phyloP scores from a whole-genome alignment of 148 eudicot species.

The Salicornia ramosissima region DNA sequence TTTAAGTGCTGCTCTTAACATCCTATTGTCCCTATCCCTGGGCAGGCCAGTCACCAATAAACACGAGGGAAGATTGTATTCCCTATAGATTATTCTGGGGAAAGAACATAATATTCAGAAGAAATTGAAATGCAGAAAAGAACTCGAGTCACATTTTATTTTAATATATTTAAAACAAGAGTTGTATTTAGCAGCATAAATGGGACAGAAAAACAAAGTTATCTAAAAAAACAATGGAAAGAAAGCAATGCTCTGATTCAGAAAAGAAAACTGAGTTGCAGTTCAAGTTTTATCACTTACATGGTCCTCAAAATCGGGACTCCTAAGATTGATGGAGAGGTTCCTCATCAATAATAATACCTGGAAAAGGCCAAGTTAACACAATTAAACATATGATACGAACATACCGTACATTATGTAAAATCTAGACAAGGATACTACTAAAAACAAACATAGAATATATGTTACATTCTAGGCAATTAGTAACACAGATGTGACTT shows the following conservation, averaged over 20 bases:
- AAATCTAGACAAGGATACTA: background rate
- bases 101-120: conserved; percentile 4
- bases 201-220: conserved; percentile 9
- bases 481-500: background rate
- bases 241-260: background rate
- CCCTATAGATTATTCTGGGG: background rate
- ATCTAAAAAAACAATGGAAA: background rate
- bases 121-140: background rate
- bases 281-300: conserved; percentile 44
- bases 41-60: conserved; percentile 15
- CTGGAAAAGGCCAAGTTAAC: conserved; percentile 31
- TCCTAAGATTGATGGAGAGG: conserved; percentile 83
- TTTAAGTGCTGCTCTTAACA: conserved; percentile 5
- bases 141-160: background rate
- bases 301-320: conserved; percentile 93
- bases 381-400: background rate
- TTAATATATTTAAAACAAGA: background rate
- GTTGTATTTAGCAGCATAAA: background rate
- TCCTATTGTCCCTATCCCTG: background rate
- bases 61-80: background rate
- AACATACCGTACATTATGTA: background rate
- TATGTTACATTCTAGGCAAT: conserved; percentile 1
- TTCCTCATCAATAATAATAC: conserved; percentile 83
- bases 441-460: background rate
- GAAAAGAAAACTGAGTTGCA: background rate